Evolutionary conservation across 2,329 filamentous ascomycete species (phyloP), one percentile per base, ranked within the genome.

Genomic region (Penicillium sp.): DNA sequence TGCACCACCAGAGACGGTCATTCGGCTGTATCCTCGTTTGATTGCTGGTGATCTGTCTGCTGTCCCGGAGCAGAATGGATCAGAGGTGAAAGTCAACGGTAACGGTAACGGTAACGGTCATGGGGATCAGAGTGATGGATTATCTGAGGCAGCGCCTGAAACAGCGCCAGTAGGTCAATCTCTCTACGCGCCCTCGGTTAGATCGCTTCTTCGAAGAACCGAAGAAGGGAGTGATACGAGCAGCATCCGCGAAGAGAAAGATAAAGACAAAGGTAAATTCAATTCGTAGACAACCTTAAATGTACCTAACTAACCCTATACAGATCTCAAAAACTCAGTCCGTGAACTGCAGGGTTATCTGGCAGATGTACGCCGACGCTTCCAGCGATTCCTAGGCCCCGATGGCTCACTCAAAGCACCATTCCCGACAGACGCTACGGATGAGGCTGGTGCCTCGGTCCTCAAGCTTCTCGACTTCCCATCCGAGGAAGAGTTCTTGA

Each of bases 1-100:
- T 69, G 93, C 95, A 0, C 92, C 95, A 0, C 94, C 95, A 0
- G 92, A 96, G 74, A 85, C 91, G 55, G 95, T 98, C 3, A 88
- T 99, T 64, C 87, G 87, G 44, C 79, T 98, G 10, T 99, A 93
- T 69, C 95, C 95, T 1, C 88, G 84, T 63, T 83, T 88, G 9
- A 96, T 99, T 67, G 91, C 94, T 0, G 95, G 95, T 0, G 88
- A 92, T 26, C 79, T 96, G 1, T 93, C 92, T 0, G 84, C 82
- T 1, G 81, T 88, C 67, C 82, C 84, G 24, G 81, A 86, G 9
- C 66, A 67, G 28, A 77, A 79, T 3, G 76, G 77, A 8, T 76
- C 79, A 19, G 72, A 75, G 50, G 72, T 72, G 12, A 74, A 75
- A 42, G 45, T 67, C 3, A 73, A 72, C 45, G 75, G 67, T 3